phyloP scores from a whole-genome alignment of 2,329 filamentous ascomycete species.

The Hymenoscyphus albidus region DNA sequence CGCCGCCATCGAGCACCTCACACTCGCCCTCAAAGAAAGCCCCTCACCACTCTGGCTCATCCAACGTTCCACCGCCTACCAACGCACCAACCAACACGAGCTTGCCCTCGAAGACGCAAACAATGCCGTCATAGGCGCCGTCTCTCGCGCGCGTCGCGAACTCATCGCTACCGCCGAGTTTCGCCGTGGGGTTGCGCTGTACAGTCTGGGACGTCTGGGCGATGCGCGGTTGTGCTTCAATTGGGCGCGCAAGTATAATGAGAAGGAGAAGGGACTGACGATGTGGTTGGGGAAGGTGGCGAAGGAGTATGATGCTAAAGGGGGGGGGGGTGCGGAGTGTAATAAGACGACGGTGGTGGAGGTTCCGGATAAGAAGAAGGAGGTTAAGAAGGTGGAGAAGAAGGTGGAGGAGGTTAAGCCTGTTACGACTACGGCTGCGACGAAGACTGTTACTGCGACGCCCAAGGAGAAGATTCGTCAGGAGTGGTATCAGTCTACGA shows the following conservation, averaged over 20 bases:
- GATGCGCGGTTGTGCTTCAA: constrained; percentile 70
- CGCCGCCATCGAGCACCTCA: constrained; percentile 65
- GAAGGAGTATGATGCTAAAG: constrained; percentile 46
- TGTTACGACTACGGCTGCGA: neutral
- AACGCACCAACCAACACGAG: constrained; percentile 57
- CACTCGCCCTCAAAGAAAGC: constrained; percentile 64
- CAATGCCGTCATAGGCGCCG: constrained; percentile 57
- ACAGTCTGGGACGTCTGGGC: constrained; percentile 65
- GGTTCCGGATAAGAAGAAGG: constrained; percentile 44
- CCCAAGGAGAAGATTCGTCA: constrained; percentile 58
- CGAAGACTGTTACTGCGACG: constrained; percentile 33
- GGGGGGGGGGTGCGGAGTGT: constrained; percentile 45
- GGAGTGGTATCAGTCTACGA: constrained; percentile 64
- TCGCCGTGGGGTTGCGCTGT: constrained; percentile 71
- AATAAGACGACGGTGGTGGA: constrained; percentile 46
- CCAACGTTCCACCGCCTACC: constrained; percentile 74
- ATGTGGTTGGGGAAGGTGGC: constrained; percentile 58
- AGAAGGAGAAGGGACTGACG: constrained; percentile 48
- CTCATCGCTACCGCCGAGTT: constrained; percentile 79
- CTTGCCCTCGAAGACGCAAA: constrained; percentile 69
- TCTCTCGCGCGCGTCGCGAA: constrained; percentile 67
- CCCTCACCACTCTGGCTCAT: constrained; percentile 76
- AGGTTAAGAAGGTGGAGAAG: constrained; percentile 21
- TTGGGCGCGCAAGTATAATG: constrained; percentile 50
- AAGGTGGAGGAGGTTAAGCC: neutral